Percentiles rank a stretch among this genome's conserved stretches.
Evolutionary conservation across 352 stramenopile species (phyloP).

Genomic region (Phytophthora tentaculata): DNA sequence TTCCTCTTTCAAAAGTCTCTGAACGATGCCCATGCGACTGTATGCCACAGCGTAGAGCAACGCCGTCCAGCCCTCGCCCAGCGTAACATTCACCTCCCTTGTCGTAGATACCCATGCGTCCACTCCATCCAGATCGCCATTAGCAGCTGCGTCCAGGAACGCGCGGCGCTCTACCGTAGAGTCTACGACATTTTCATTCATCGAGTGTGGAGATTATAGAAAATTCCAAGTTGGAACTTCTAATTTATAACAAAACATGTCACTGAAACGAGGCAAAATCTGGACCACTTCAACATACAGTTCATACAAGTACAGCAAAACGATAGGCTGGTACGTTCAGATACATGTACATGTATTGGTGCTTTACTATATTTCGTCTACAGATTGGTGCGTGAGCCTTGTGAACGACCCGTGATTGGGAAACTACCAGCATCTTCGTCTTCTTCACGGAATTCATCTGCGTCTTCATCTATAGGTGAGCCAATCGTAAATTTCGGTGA

Average conservation of each 20-base stretch:
- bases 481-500: constrained; percentile 59
- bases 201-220: not conserved
- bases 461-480: constrained; percentile 47
- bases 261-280: not conserved
- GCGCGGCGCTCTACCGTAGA: not conserved
- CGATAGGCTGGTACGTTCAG: too few relatives aligned
- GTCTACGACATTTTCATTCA: not conserved
- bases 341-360: too few relatives aligned
- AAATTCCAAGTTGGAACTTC: too few relatives aligned
- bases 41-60: constrained; percentile 70
- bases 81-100: constrained; percentile 59
- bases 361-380: not conserved
- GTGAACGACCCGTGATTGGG: not conserved
- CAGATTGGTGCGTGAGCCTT: not conserved
- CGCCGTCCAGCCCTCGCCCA: constrained; percentile 73
- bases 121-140: constrained; percentile 45
- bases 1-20: constrained; percentile 44
- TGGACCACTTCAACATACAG: not conserved
- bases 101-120: constrained; percentile 43
- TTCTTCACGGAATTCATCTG: constrained; percentile 28
- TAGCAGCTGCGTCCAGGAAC: constrained; percentile 61
- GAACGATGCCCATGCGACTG: constrained; percentile 49
- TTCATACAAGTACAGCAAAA: too few relatives aligned
- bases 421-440: constrained; percentile 16
- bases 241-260: too few relatives aligned